Conservation (phyloP, 2,329 filamentous ascomycete species). For the Fusarium lateritium region DNA sequence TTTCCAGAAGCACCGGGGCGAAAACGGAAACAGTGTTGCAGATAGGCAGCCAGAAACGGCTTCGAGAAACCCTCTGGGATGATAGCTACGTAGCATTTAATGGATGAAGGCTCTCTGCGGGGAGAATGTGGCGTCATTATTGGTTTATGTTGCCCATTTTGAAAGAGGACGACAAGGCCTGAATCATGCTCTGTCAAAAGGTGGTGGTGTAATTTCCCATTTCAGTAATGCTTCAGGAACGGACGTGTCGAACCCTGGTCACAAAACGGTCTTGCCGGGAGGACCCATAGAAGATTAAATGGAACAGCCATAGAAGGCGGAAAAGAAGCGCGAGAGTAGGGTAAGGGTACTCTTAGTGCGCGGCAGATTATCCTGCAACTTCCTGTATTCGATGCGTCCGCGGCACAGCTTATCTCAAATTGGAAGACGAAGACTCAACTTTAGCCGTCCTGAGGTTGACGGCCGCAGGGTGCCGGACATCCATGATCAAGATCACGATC, state of each 20-base stretch:
- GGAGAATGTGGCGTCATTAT: constrained; percentile 37
- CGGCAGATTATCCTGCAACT: constrained; percentile 33
- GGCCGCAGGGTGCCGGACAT: constrained; percentile 45
- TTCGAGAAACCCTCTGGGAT: constrained; percentile 28
- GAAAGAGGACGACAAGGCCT: constrained; percentile 37
- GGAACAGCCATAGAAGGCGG: constrained; percentile 39
- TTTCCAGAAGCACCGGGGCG: constrained; percentile 43
- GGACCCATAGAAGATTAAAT: constrained; percentile 44
- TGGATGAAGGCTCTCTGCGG: constrained; percentile 41
- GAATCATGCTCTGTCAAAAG: constrained; percentile 37
- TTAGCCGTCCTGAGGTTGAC: constrained; percentile 46
- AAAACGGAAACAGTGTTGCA: constrained; percentile 32
- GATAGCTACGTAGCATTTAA: constrained; percentile 31
- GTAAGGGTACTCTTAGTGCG: constrained; percentile 39
- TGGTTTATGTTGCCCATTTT: constrained; percentile 48
- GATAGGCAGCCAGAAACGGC: constrained; percentile 26
- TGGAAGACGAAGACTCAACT: constrained; percentile 36
- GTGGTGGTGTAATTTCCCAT: constrained; percentile 48
- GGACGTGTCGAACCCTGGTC: constrained; percentile 36
- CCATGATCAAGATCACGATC: constrained; percentile 17
- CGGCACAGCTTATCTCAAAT: constrained; percentile 41
- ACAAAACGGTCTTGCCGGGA: constrained; percentile 46
- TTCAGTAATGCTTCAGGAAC: constrained; percentile 41
- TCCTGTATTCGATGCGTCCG: constrained; percentile 37
- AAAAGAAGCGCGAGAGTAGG: constrained; percentile 2